Base-by-base conservation (phyloP, 1,139 yeast species). In the Suhomyces bribrorum region DNA sequence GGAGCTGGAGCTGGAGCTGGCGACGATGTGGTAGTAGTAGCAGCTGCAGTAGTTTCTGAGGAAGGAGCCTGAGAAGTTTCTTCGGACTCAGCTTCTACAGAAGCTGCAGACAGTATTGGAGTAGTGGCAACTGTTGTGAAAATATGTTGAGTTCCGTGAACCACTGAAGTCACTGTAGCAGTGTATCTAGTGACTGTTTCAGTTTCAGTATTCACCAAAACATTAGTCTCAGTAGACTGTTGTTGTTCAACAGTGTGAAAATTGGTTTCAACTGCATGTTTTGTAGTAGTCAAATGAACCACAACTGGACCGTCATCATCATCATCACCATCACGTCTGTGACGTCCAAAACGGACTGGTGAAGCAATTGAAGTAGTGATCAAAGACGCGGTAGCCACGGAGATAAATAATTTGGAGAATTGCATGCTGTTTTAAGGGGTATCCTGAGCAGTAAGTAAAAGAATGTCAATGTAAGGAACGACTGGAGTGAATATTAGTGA, bases 101-200 rank as follows among this genome's bases (percentile, higher is more conserved):
- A 25, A 15, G 32, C 44, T 9, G 31, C 29, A 22, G 46, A 47
- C 38, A 46, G 50, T 40, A 64, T 54, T 37, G 74, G 70, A 22
- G 71, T 62, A 18, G 62, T 50, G 12, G 67, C 69, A 34, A 67
- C 69, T 9, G 74, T 68, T 16, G 70, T 61, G 48, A 50, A 69
- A 22, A 72, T 66, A 30, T 56, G 48, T n/a, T 68, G 66, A 15
- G 61, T 54, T 18, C 76, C 76, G 43, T 64, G 63, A 14, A 71
- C 64, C 11, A 75, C 69, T 3, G 68, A 61, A 6, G 75, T 71
- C 31, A 66, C 71, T 6, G 77, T 72, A 11, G 76, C 75, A 26
- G 77, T 72, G 50, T 70, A 72, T 32, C 61, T 57, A 17, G 77
- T 72, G 32, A 63, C 60, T 13, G 77, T 72, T 26, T 60, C 52